Evolutionary conservation across 2,329 filamentous ascomycete genomes (phyloP).

Genomic region (Botrytis medusae): DNA sequence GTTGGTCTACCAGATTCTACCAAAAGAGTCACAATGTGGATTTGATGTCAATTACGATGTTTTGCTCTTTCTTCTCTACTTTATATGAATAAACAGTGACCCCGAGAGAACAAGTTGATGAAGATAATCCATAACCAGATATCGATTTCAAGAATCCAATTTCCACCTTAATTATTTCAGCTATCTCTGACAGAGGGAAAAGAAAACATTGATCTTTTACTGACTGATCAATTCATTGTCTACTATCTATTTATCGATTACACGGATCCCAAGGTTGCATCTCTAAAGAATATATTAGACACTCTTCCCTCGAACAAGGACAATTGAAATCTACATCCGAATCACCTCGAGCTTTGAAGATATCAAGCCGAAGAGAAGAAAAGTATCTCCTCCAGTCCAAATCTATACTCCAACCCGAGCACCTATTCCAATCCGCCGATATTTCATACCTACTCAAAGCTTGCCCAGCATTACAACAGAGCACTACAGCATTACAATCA

Average conservation of each 20-base stretch:
- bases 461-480: neutral
- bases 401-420: neutral
- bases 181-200: neutral
- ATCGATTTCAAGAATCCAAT: neutral
- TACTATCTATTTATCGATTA: neutral
- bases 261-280: neutral
- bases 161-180: neutral
- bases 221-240: neutral
- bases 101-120: neutral
- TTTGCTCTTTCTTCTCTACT: neutral
- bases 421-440: neutral
- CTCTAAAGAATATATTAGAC: neutral
- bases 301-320: too few relatives aligned
- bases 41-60: neutral
- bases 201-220: neutral
- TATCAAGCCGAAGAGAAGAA: neutral
- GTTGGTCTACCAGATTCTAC: neutral
- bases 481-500: neutral
- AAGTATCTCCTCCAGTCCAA: neutral
- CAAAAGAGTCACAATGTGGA: neutral
- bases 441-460: neutral
- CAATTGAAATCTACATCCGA: neutral
- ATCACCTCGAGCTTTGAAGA: neutral
- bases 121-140: neutral
- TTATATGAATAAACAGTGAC: neutral